A percentile compares a stretch with the other conserved stretches of the same genome.
These are phyloP conservation scores for Domatiomyces catenatus DNA, from an alignment of 2,329 filamentous ascomycete genomes.

Conservation along the genomic window DNA sequence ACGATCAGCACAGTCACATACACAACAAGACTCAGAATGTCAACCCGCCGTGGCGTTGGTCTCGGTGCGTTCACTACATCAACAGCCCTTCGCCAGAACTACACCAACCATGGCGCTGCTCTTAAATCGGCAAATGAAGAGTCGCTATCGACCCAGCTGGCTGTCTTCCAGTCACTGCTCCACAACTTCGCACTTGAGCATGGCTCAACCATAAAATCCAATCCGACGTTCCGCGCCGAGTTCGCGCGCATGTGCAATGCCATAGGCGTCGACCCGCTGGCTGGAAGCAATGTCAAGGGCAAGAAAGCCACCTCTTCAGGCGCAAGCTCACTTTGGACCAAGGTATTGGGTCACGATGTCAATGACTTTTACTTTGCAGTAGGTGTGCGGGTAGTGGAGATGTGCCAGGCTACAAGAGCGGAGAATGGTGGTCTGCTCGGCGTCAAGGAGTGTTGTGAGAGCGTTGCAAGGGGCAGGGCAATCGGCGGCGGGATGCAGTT, in stretches of 20 bases:
- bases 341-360: slow-evolving; percentile 76
- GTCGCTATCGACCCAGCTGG: slow-evolving; percentile 80
- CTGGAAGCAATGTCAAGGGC: slow-evolving; percentile 43
- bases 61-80: slow-evolving; percentile 79
- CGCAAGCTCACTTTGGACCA: slow-evolving; percentile 66
- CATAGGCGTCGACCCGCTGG: slow-evolving; percentile 88
- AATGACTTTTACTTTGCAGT: slow-evolving; percentile 99
- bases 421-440: slow-evolving; percentile 91
- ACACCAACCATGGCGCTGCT: slow-evolving; percentile 72
- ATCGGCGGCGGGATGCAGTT: slow-evolving; percentile 63
- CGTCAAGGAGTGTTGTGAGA: slow-evolving; percentile 62
- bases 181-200: slow-evolving; percentile 93
- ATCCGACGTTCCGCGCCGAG: slow-evolving; percentile 86
- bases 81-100: slow-evolving; percentile 72
- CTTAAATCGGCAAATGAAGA: slow-evolving; percentile 73
- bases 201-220: slow-evolving; percentile 86
- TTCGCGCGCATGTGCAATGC: slow-evolving; percentile 97
- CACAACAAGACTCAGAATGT: slow-evolving; percentile 23
- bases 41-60: slow-evolving; percentile 52
- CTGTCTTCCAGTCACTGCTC: slow-evolving; percentile 86
- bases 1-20: background rate
- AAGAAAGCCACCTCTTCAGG: slow-evolving; percentile 25
- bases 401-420: slow-evolving; percentile 68
- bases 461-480: slow-evolving; percentile 55
- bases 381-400: slow-evolving; percentile 85